phyloP scores from a whole-genome alignment of 1,284 basidiomycete genomes.

The Ceratobasidium papillatum region DNA sequence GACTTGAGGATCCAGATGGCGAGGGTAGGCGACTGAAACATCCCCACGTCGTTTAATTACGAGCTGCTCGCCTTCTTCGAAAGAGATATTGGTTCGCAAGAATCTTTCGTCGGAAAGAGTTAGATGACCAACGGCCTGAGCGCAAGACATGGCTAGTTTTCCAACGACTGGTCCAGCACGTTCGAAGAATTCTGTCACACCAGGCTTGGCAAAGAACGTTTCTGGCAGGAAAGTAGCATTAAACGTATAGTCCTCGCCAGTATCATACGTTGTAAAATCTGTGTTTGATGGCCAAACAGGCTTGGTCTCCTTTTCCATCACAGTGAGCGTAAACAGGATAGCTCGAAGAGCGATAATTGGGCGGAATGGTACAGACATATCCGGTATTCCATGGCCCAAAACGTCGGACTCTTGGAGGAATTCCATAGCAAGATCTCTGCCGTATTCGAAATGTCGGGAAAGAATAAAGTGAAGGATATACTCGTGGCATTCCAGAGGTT shows the following conservation, averaged over 20 bases:
- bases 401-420: constrained; percentile 70
- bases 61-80: constrained; percentile 74
- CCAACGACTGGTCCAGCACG: constrained; percentile 70
- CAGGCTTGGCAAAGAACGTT: constrained; percentile 65
- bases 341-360: constrained; percentile 82
- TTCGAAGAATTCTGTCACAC: constrained; percentile 80
- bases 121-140: constrained; percentile 76
- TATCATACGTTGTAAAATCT: constrained; percentile 69
- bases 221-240: constrained; percentile 66
- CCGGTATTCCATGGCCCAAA: constrained; percentile 45
- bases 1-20: constrained; percentile 70
- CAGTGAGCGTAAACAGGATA: constrained; percentile 74
- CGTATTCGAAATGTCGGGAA: constrained; percentile 87
- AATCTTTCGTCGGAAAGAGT: constrained; percentile 84
- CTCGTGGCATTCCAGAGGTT: constrained; percentile 79
- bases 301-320: constrained; percentile 73
- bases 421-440: constrained; percentile 81
- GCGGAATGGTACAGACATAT: constrained; percentile 72
- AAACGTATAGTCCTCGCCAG: constrained; percentile 70
- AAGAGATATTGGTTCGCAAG: constrained; percentile 66
- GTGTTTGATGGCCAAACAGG: constrained; percentile 79
- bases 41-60: constrained; percentile 74
- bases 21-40: constrained; percentile 71
- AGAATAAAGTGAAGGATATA: constrained; percentile 86
- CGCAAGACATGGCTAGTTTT: constrained; percentile 70